These are phyloP conservation scores for Hysterium pulicare DNA, from an alignment of 2,329 filamentous ascomycete genomes.

Conservation along the genomic window DNA sequence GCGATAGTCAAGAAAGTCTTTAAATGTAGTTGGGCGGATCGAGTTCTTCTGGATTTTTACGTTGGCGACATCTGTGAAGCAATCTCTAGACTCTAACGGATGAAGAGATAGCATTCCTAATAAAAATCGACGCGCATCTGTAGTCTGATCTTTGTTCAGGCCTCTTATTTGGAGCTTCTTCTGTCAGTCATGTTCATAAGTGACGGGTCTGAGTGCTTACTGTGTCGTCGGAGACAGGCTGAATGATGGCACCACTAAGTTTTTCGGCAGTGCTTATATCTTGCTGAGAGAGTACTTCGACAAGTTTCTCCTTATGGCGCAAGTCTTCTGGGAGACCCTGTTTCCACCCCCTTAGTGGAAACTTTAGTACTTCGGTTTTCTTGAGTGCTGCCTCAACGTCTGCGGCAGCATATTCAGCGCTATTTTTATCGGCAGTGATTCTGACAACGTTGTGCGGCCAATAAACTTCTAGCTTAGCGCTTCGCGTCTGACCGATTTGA, in stretches of 20 bases:
- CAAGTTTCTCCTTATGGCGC: slow-evolving; percentile 6
- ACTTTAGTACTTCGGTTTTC: slow-evolving; percentile 11
- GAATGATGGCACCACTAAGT: slow-evolving; percentile 24
- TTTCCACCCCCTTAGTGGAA: slow-evolving; percentile 23
- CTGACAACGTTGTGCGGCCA: slow-evolving; percentile 24
- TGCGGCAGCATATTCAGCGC: slow-evolving; percentile 33
- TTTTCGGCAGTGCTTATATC: slow-evolving; percentile 17
- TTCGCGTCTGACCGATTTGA: slow-evolving; percentile 23
- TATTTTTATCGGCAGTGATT: slow-evolving; percentile 36
- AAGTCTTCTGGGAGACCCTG: slow-evolving; percentile 10
- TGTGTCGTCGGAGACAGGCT: slow-evolving; percentile 10
- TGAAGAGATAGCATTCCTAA: slow-evolving; percentile 21
- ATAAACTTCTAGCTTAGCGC: slow-evolving; percentile 28
- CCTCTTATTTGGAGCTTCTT: slow-evolving; percentile 27
- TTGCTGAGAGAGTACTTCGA: slow-evolving; percentile 12
- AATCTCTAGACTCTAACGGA: slow-evolving; percentile 3
- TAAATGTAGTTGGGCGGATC: slow-evolving; percentile 16
- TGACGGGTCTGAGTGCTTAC: slow-evolving; percentile 12
- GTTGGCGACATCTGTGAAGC: slow-evolving; percentile 17
- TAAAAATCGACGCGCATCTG: slow-evolving; percentile 28
- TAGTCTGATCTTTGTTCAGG: slow-evolving; percentile 16
- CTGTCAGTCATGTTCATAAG: slow-evolving; percentile 7
- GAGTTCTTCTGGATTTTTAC: slow-evolving; percentile 11
- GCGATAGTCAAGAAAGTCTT: slow-evolving; percentile 20
- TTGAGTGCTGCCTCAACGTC: slow-evolving; percentile 28